A percentile compares a stretch with the other conserved stretches of the same genome.
Evolutionary conservation across 2,329 filamentous ascomycete species (phyloP).

Genomic region (Didymosphaeria variabile): DNA sequence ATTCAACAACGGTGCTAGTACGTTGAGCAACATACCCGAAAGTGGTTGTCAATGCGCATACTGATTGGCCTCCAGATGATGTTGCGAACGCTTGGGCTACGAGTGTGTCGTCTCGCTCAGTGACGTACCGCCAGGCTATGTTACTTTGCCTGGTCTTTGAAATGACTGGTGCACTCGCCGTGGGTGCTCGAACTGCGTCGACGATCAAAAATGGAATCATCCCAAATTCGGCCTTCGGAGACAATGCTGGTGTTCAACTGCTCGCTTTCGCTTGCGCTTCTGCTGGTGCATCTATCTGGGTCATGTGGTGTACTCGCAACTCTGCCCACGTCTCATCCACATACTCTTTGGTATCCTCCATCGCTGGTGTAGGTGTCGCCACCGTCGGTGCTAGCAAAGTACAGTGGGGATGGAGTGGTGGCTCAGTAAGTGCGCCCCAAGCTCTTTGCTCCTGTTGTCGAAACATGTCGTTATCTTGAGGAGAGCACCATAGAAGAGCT

Average conservation of each 20-base stretch:
- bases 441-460: not conserved
- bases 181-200: conserved; percentile 65
- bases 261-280: conserved; percentile 66
- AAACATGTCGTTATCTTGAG: not conserved
- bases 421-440: conserved; percentile 37
- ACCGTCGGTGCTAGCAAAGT: conserved; percentile 66
- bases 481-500: not conserved
- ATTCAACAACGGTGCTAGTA: conserved; percentile 77
- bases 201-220: conserved; percentile 80
- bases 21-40: not conserved
- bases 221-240: conserved; percentile 56
- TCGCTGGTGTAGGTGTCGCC: conserved; percentile 59
- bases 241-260: conserved; percentile 59
- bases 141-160: conserved; percentile 57
- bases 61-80: conserved; percentile 61
- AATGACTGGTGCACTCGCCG: conserved; percentile 57
- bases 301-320: conserved; percentile 81
- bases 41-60: conserved; percentile 8
- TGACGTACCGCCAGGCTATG: conserved; percentile 72
- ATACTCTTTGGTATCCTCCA: conserved; percentile 60
- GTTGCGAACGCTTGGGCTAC: conserved; percentile 86
- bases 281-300: conserved; percentile 73
- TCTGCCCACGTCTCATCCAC: conserved; percentile 71
- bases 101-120: conserved; percentile 79
- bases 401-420: conserved; percentile 68